Evolutionary conservation across 2,329 filamentous ascomycete genomes (phyloP).

Genomic region (Thielaviopsis euricoi): DNA sequence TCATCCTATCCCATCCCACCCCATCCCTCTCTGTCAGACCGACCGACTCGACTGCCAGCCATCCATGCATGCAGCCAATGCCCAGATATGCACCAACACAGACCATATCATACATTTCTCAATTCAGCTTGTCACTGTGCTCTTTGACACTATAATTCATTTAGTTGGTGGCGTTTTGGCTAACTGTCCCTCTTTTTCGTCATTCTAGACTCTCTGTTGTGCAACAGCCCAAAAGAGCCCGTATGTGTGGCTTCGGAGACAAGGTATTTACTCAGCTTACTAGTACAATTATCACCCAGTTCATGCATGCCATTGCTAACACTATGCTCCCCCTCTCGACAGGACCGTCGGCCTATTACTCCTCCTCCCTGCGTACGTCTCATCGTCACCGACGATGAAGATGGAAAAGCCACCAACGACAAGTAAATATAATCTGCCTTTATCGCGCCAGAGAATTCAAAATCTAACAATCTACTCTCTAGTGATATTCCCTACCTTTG

Average conservation of each 20-base stretch:
- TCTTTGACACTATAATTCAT: no score
- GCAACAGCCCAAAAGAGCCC: conserved; percentile 81
- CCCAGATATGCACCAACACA: no score
- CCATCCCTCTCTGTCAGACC: no score
- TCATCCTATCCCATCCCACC: no score
- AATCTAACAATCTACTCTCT: conserved; percentile 4
- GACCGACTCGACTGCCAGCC: no score
- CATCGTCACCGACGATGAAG: conserved; percentile 56
- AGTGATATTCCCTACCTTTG: conserved; percentile 42
- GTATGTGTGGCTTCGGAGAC: conserved; percentile 98
- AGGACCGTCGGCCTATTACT: conserved; percentile 92
- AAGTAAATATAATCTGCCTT: conserved; percentile 3
- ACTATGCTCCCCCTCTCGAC: conserved; percentile 8
- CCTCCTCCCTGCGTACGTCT: conserved; percentile 84
- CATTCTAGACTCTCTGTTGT: conserved; percentile 51
- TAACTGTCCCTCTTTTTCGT: neutral
- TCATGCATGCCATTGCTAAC: neutral
- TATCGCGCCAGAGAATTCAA: neutral
- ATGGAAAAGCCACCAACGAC: conserved; percentile 34
- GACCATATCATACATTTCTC: no score
- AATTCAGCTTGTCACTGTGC: no score
- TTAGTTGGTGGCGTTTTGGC: no score
- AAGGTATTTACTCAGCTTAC: no score
- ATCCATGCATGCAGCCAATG: no score
- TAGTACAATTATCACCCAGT: conserved; percentile 1